phyloP scores from a whole-genome alignment of 805 yeast species.

The Kluyveromyces wickerhamii region DNA sequence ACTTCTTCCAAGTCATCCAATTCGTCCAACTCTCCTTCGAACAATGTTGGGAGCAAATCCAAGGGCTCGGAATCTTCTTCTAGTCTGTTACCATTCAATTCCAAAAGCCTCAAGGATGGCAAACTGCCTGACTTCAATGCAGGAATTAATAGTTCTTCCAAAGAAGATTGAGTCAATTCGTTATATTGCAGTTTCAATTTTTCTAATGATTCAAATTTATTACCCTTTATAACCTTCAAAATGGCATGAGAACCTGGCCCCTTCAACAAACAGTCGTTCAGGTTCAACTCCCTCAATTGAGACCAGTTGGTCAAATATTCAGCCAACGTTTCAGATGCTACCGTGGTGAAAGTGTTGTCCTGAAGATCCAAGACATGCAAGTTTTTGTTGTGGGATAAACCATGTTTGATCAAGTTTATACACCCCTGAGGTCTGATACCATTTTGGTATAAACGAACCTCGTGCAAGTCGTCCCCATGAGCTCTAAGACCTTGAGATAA shows the following conservation, averaged over 20 bases:
- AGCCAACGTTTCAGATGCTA: constrained; percentile 61
- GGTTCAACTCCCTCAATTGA: constrained; percentile 62
- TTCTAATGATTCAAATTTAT: constrained; percentile 38
- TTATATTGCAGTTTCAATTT: constrained; percentile 75
- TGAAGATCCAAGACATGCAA: constrained; percentile 76
- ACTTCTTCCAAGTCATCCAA: constrained; percentile 89
- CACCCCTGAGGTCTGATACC: constrained; percentile 96
- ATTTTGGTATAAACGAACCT: constrained; percentile 81
- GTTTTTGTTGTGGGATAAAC: constrained; percentile 53
- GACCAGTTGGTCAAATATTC: constrained; percentile 54
- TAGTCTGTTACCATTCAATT: constrained; percentile 88
- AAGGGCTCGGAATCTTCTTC: constrained; percentile 77
- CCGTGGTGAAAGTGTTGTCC: constrained; percentile 84
- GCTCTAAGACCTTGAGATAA: constrained; percentile 79
- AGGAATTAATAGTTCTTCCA: constrained; percentile 42
- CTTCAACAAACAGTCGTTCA: constrained; percentile 84
- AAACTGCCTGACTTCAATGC: constrained; percentile 47
- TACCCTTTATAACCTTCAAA: constrained; percentile 40
- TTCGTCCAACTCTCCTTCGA: constrained; percentile 85
- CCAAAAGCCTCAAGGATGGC: constrained; percentile 56
- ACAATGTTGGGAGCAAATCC: constrained; percentile 50
- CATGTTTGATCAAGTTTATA: constrained; percentile 60
- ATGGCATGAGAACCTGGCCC: constrained; percentile 62
- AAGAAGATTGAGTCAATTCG: constrained; percentile 64
- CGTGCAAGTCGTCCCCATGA: constrained; percentile 59